Percentiles rank a stretch among this genome's conserved stretches.
phyloP scores from a whole-genome alignment of 2,329 filamentous ascomycete species.

The Polytolypa hystricis region DNA sequence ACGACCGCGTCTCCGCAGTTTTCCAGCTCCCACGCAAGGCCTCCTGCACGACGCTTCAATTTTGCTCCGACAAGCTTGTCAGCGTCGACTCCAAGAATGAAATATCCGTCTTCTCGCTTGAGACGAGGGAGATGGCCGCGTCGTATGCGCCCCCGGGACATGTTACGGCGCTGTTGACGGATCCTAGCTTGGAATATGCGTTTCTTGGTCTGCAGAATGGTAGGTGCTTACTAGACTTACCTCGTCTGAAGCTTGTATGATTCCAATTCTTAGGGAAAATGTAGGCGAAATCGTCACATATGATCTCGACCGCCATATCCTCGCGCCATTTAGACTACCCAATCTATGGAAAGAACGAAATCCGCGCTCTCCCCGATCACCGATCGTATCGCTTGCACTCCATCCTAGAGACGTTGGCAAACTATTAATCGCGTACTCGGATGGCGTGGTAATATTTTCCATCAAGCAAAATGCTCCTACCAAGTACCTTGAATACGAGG shows the following conservation, averaged over 20 bases:
- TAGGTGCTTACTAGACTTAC: slow-evolving; percentile 17
- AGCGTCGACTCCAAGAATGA: slow-evolving; percentile 81
- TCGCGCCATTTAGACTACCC: slow-evolving; percentile 69
- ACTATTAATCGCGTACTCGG: slow-evolving; percentile 77
- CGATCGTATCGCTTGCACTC: slow-evolving; percentile 67
- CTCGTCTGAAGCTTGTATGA: background rate
- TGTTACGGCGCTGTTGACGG: slow-evolving; percentile 63
- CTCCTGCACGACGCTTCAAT: slow-evolving; percentile 68
- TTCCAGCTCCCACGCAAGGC: slow-evolving; percentile 60
- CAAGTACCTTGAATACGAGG: slow-evolving; percentile 71
- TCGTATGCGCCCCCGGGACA: slow-evolving; percentile 66
- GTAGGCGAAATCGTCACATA: slow-evolving; percentile 76
- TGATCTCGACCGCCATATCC: slow-evolving; percentile 70
- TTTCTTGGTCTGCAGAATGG: slow-evolving; percentile 70
- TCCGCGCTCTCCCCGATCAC: slow-evolving; percentile 51
- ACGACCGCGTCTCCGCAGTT: slow-evolving; percentile 64
- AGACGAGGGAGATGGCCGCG: slow-evolving; percentile 53
- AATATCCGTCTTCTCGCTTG: slow-evolving; percentile 69
- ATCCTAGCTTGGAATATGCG: slow-evolving; percentile 88
- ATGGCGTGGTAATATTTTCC: slow-evolving; percentile 81
- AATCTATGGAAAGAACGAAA: slow-evolving; percentile 76
- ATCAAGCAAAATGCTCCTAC: slow-evolving; percentile 80
- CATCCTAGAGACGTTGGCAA: slow-evolving; percentile 90
- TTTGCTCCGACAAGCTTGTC: slow-evolving; percentile 75
- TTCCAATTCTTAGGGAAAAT: background rate